Evolutionary conservation across 306 rosid species (phyloP).

Genomic region (Dalbergia cochinchinensis): DNA sequence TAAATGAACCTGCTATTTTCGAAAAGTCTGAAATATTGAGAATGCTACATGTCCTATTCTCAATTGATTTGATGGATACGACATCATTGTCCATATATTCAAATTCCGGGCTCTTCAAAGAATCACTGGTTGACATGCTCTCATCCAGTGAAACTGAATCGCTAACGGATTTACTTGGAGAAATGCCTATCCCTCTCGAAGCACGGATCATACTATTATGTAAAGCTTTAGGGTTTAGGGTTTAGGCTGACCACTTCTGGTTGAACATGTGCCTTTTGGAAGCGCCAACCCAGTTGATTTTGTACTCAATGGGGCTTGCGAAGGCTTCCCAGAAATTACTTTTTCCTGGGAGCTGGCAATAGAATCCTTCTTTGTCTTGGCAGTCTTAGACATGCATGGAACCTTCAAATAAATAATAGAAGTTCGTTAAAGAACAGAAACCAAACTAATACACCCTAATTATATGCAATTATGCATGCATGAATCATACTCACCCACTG

Average conservation of each 20-base stretch:
- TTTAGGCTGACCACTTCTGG: conserved; percentile 41
- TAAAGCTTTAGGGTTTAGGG: too few relatives aligned
- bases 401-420: conserved; percentile 52
- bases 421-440: conserved; percentile 28
- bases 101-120: conserved; percentile 52
- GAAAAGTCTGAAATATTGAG: conserved; percentile 47
- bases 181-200: conserved; percentile 42
- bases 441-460: conserved; percentile 17
- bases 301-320: conserved; percentile 39
- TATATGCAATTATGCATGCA: conserved; percentile 1
- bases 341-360: conserved; percentile 39
- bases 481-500: neutral
- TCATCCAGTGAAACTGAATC: conserved; percentile 38
- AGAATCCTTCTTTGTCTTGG: conserved; percentile 59
- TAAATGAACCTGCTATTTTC: conserved; percentile 52
- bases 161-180: conserved; percentile 51
- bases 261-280: conserved; percentile 29
- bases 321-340: conserved; percentile 32
- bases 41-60: conserved; percentile 45
- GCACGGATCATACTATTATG: conserved; percentile 30
- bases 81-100: conserved; percentile 49
- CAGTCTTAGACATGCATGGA: conserved; percentile 59
- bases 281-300: conserved; percentile 49
- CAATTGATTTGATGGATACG: conserved; percentile 49
- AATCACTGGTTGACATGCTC: conserved; percentile 52